Evolutionary conservation across 2,329 filamentous ascomycete species (phyloP).

Genomic region (Mollisiaceae sp.): DNA sequence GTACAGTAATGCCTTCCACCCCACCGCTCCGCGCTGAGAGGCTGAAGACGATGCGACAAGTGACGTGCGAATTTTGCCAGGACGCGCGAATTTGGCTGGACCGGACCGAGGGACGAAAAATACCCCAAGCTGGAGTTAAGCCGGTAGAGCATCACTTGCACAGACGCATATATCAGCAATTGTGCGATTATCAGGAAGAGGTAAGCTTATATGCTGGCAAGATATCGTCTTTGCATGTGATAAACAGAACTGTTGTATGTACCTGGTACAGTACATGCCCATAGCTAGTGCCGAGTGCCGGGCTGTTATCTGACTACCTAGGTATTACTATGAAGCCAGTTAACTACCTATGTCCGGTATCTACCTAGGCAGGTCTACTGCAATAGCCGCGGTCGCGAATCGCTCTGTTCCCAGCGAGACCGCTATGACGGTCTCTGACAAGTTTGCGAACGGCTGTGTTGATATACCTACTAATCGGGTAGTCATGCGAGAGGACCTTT

Average conservation of each 20-base stretch:
- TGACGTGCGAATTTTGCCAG: conserved; percentile 26
- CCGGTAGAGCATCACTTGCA: conserved; percentile 16
- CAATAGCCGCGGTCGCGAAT: too few species aligned
- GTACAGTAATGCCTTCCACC: too few species aligned
- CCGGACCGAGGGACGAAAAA: conserved; percentile 27
- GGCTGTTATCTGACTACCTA: background rate
- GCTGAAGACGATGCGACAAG: background rate
- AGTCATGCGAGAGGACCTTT: too few species aligned
- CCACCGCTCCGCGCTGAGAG: background rate
- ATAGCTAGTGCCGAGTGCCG: background rate
- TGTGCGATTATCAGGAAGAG: background rate
- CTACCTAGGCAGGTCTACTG: too few species aligned
- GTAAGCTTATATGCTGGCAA: background rate
- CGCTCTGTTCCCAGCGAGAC: too few species aligned
- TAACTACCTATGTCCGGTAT: too few species aligned
- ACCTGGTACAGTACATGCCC: background rate
- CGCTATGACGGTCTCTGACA: too few species aligned
- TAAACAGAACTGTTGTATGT: background rate
- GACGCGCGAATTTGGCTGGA: conserved; percentile 10
- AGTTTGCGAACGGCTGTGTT: too few species aligned
- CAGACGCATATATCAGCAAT: background rate
- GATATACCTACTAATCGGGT: too few species aligned
- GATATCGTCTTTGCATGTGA: conserved; percentile 7
- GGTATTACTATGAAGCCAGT: background rate
- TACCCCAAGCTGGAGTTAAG: background rate